These are phyloP conservation scores for Naganishia albida DNA, from an alignment of 1,284 basidiomycete species.

Conservation along the genomic window DNA sequence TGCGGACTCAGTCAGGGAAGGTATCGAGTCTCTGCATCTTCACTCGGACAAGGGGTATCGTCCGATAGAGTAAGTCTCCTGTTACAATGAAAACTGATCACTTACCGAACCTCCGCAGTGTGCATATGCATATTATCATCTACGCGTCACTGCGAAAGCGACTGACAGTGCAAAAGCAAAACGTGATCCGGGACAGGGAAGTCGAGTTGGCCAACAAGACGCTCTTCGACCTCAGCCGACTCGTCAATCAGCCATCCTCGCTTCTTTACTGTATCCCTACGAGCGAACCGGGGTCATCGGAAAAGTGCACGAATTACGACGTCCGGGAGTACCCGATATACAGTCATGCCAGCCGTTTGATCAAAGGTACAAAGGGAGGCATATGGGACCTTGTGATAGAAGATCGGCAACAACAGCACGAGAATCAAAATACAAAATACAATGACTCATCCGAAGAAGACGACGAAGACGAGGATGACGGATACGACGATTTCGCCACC, in stretches of 20 bases:
- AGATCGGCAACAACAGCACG: background rate
- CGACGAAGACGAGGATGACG: background rate
- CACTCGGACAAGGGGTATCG: conserved; percentile 21
- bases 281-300: conserved; percentile 8
- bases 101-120: background rate
- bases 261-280: conserved; percentile 8
- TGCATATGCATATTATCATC: conserved; percentile 25
- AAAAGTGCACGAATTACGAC: conserved; percentile 4
- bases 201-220: conserved; percentile 19
- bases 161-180: background rate
- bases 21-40: conserved; percentile 8
- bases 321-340: conserved; percentile 9
- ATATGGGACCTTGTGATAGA: conserved; percentile 22
- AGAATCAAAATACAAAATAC: background rate
- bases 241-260: conserved; percentile 10
- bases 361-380: conserved; percentile 5
- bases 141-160: conserved; percentile 16
- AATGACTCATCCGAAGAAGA: background rate
- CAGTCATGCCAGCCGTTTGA: conserved; percentile 1
- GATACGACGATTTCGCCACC: background rate
- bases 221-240: conserved; percentile 5
- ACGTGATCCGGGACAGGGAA: conserved; percentile 9
- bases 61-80: conserved; percentile 14
- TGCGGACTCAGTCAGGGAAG: background rate
- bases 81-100: background rate